Evolutionary conservation across 495 filamentous ascomycete species (phyloP), one percentile per base, ranked within the genome.

Genomic region (Margaritispora aquatica): DNA sequence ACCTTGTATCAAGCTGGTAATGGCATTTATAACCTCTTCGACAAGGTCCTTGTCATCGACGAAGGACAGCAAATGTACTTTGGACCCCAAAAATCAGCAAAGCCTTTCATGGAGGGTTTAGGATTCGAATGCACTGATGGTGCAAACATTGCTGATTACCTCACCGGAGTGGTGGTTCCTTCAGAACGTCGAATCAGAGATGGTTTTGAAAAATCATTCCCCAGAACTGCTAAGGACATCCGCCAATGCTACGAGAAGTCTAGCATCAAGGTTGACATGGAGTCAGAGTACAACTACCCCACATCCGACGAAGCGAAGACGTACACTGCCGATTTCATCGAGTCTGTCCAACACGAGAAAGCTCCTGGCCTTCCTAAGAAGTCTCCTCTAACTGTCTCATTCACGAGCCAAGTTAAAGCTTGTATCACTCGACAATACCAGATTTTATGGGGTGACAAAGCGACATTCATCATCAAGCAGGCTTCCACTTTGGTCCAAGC

Each of bases 1-100:
- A 81, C 76, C 1, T 73, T 90, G 2, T 90, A 90, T 61, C 87
- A 90, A 68, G 87, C 87, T 0, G 85, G 84, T 0, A 84, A 89
- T 57, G 81, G 76, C 50, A 69, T 90, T 3, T 89, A 84, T 63
- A 78, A 87, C 26, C 74, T 85, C 7, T 86, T 87, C 61, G 82
- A 87, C 64, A 86, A 87, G 66, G 78, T 79, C 13, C 69, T 73
- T 1, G 70, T 90, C 4, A 82, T 90, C 19, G 79, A 89, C 59
- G 80, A 86, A 54, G 87, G 87, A 7, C 78, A 77, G 52, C 82
- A 83, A 55, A 75, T 78, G 21, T 90, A 86, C 66, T 89, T 81
- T 57, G 86, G 86, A 7, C 83, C 82, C 22, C 78, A 82, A 10
- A 75, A 78, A 38, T 75, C 84, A 58, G 88, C 88, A 0, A 79